Percentiles rank a stretch among this genome's conserved stretches.
These are phyloP conservation scores for Tetrahymena thermophila DNA, from an alignment of 73 alveolate species.

Conservation along the genomic window DNA sequence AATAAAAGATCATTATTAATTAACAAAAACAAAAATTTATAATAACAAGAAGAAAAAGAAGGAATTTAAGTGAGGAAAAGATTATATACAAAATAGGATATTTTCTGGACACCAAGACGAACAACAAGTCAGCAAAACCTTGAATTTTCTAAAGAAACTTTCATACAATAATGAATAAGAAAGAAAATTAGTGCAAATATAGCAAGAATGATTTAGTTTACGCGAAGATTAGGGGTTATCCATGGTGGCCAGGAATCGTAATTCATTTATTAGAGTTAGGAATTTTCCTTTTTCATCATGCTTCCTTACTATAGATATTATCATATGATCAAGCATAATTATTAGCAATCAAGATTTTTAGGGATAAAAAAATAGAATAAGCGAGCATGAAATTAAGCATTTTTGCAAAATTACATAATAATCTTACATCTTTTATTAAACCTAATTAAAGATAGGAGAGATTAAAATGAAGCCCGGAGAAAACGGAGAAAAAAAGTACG, in stretches of 20 bases:
- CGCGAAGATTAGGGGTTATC: neutral
- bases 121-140: neutral
- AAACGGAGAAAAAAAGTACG: neutral
- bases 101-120: neutral
- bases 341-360: neutral
- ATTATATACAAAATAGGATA: neutral
- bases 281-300: neutral
- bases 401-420: neutral
- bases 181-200: neutral
- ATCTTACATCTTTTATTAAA: neutral
- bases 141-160: neutral
- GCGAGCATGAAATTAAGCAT: neutral
- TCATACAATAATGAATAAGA: neutral
- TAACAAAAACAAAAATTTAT: neutral
- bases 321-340: neutral
- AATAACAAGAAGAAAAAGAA: neutral
- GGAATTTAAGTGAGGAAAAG: slow-evolving; percentile 1
- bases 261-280: neutral
- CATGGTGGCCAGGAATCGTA: slow-evolving; percentile 1
- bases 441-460: neutral
- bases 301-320: neutral
- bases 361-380: neutral
- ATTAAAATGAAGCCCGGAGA: neutral
- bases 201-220: neutral
- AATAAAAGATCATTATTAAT: neutral